Percentiles rank a stretch among this genome's conserved stretches.
Evolutionary conservation across 2,329 filamentous ascomycete species (phyloP).

Genomic region (Dendrostoma leiphaemia): DNA sequence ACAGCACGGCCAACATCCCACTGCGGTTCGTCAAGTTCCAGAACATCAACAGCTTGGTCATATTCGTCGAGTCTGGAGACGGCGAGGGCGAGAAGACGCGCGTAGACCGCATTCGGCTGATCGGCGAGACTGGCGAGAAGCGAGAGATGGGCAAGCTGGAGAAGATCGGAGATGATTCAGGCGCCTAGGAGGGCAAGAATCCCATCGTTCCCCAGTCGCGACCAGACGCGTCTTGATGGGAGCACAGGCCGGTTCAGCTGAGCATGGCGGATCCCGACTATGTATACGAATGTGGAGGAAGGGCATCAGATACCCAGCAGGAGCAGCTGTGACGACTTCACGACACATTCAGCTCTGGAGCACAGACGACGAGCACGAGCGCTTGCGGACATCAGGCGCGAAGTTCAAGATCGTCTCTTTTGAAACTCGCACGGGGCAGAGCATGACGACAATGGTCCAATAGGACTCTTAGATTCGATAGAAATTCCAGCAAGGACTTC

Average conservation of each 20-base stretch:
- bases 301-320: not conserved
- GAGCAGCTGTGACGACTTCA: not conserved
- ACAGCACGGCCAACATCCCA: conserved; percentile 69
- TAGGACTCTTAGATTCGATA: not conserved
- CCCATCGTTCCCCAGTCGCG: not conserved
- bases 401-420: too few species aligned
- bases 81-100: conserved; percentile 82
- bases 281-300: not conserved
- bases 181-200: conserved; percentile 44
- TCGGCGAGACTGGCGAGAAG: conserved; percentile 90
- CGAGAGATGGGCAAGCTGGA: conserved; percentile 91
- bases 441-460: not conserved
- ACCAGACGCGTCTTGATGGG: not conserved
- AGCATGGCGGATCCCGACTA: not conserved
- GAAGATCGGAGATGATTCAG: conserved; percentile 80
- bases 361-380: too few species aligned
- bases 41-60: conserved; percentile 78
- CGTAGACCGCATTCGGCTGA: conserved; percentile 73
- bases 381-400: too few species aligned
- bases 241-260: not conserved
- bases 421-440: too few species aligned
- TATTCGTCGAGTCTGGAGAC: conserved; percentile 88
- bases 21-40: conserved; percentile 97
- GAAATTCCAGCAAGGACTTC: not conserved
- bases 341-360: not conserved